Base-by-base conservation (phyloP, 805 yeast genomes). In the Lipomyces spencermartinsiae region DNA sequence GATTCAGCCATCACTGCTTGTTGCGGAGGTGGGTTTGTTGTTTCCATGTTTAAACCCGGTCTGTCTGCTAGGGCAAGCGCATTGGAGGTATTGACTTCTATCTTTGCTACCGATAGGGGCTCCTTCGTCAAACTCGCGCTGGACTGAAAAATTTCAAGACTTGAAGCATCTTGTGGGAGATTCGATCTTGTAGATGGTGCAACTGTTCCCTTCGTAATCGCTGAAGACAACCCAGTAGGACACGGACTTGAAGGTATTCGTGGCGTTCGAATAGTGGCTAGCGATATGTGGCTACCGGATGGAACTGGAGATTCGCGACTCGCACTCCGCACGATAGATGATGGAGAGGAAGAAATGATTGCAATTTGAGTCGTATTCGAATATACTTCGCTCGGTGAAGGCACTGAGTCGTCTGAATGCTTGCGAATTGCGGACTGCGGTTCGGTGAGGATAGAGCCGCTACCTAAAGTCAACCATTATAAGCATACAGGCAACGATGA, bases 381-480 rank as follows among this genome's bases (percentile, higher is more conserved):
- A 39, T 46, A 31, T 10, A 59, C 6, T 31, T 59, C 62, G 22
- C 43, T 59, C 62, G 46, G 25, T 16, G 57, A 43, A 8, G 57
- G 57, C 16, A 59, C 43, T 22, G 35, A 25, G 25, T 43, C 62
- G 29, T 59, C 57, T 16, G 62, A n/a, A 12, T 25, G 31, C 12
- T 54, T 46, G 22, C 31, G 31, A 58, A 34, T n/a, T 31, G 53
- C 25, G 19, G 43, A 31, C 59, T 43, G 22, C 25, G 19, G 22
- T 43, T 43, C 19, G n/a, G 22, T 43, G 49, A 19, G 22, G 22
- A 16, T 43, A 43, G 22, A 19, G 4, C 49, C n/a, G 49, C 22
- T 43, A 43, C 49, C 49, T 43, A 43, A 43, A 16, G 49, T n/a
- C 49, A 43, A 43, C 14, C 12, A 37, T 10, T 37, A 37, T 43